Conservation (phyloP, 2,329 filamentous ascomycete genomes). For the Claviceps digitariae region DNA sequence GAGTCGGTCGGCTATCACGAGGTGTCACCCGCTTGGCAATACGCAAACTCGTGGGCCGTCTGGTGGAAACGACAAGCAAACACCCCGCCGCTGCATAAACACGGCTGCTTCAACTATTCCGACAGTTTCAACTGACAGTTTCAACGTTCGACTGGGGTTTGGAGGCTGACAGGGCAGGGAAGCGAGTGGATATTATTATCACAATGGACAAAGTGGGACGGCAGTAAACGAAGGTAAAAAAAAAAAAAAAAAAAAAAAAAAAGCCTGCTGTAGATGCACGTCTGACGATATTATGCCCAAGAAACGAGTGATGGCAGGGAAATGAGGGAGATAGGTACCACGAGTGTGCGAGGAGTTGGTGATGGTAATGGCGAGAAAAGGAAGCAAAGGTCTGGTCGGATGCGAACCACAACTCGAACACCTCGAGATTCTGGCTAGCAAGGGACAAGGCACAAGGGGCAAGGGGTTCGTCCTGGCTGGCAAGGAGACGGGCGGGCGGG, state of each 20-base stretch:
- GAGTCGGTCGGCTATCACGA: not conserved
- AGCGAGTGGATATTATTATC: not conserved
- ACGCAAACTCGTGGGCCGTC: not conserved
- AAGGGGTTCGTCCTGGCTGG: not conserved
- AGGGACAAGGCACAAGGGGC: not conserved
- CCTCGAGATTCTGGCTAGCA: not conserved
- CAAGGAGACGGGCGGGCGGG: not conserved
- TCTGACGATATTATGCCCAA: not conserved
- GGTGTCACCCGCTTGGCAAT: slow-evolving; percentile 1
- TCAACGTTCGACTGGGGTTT: not conserved
- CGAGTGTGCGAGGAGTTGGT: not conserved
- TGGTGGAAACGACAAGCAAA: not conserved
- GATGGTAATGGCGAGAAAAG: not conserved
- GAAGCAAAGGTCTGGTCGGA: not conserved
- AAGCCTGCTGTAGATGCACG: not conserved
- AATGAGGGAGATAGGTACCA: too few species aligned
- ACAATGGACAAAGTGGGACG: not conserved
- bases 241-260: too few species aligned
- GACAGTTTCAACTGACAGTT: not conserved
- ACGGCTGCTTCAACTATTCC: not conserved
- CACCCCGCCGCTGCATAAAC: not conserved
- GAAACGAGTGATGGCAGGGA: not conserved
- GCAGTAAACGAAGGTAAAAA: not conserved
- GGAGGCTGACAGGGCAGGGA: not conserved
- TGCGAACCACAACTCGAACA: not conserved